Evolutionary conservation across 2,329 filamentous ascomycete genomes (phyloP).

Genomic region (Cryphonectria radicalis): DNA sequence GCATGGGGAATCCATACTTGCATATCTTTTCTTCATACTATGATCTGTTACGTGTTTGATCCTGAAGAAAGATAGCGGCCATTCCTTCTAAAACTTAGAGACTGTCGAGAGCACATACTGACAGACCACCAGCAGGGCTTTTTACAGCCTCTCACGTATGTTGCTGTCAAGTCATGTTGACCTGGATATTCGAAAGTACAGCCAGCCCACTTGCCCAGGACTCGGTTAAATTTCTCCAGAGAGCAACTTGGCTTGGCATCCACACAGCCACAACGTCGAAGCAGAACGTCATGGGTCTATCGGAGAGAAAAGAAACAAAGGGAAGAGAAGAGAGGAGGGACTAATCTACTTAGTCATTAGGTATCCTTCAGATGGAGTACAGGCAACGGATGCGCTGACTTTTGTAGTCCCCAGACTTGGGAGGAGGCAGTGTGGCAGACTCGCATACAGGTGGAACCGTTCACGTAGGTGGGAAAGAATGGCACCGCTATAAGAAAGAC

Average conservation of each 20-base stretch:
- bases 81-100: neutral
- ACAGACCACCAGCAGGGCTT: neutral
- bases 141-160: neutral
- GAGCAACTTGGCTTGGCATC: neutral
- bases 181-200: neutral
- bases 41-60: neutral
- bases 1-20: neutral
- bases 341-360: neutral
- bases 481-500: neutral
- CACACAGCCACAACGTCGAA: neutral
- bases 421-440: too few species aligned
- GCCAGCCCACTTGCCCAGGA: neutral
- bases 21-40: neutral
- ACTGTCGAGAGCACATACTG: neutral
- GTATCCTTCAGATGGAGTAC: neutral
- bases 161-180: neutral
- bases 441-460: neutral
- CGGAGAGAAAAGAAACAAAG: too few species aligned
- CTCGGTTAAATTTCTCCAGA: neutral
- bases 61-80: neutral
- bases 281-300: neutral
- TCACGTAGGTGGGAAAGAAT: neutral
- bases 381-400: neutral
- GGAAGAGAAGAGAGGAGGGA: too few species aligned
- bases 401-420: neutral